These are phyloP conservation scores for Diatrype stigma DNA, from an alignment of 2,329 filamentous ascomycete genomes.

Conservation along the genomic window DNA sequence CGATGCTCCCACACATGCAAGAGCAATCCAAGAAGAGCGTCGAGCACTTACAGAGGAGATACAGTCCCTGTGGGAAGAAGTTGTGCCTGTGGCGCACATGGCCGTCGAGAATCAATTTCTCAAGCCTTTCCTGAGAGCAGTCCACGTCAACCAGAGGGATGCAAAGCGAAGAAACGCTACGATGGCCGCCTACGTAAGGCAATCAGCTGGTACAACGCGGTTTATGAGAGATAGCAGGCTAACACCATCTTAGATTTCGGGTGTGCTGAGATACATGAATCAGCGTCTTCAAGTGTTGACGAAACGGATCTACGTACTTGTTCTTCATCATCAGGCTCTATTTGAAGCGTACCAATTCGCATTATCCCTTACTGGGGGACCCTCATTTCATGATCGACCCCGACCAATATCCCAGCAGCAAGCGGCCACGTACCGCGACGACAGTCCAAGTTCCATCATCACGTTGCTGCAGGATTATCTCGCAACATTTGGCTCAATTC, in stretches of 20 bases:
- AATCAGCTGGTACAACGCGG: background rate
- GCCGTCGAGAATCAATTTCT: conserved; percentile 27
- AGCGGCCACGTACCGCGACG: background rate
- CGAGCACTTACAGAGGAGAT: conserved; percentile 24
- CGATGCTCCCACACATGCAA: background rate
- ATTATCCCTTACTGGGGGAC: background rate
- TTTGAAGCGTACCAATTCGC: conserved; percentile 11
- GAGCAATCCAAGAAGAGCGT: conserved; percentile 16
- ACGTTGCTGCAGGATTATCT: background rate
- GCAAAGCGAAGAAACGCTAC: conserved; percentile 9
- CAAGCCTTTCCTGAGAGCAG: conserved; percentile 17
- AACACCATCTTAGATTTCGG: conserved; percentile 16
- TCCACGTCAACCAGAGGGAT: conserved; percentile 4
- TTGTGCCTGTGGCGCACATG: conserved; percentile 31
- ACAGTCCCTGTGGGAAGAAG: conserved; percentile 30
- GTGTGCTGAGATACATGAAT: conserved; percentile 22
- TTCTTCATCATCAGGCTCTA: conserved; percentile 19
- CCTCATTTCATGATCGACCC: background rate
- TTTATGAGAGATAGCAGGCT: background rate
- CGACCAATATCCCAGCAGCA: background rate
- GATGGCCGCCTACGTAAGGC: conserved; percentile 17
- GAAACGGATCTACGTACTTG: conserved; percentile 13
- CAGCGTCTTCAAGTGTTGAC: conserved; percentile 16
- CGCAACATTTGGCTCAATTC: background rate
- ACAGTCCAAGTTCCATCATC: background rate